Evolutionary conservation across 768 basidiomycete species (phyloP), one percentile per base, ranked within the genome.

Genomic region (Macrolepiota fuliginosa): DNA sequence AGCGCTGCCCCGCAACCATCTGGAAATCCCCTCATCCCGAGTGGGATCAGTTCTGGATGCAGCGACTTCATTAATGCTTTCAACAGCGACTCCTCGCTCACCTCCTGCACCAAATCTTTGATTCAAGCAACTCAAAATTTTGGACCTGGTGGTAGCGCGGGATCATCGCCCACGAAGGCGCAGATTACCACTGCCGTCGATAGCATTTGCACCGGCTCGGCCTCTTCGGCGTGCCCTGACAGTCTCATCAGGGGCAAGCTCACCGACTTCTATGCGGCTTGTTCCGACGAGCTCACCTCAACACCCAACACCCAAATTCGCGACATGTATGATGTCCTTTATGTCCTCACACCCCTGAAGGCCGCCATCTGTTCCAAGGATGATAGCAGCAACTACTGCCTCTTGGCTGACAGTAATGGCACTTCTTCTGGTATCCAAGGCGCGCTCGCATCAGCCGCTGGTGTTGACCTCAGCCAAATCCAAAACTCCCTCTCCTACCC

Each of bases 271-370:
- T 87, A 88, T 72, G 68, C 81, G 9, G 79, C 82, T 11, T 99
- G 96, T 80, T 61, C 76, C 0, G 61, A 69, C 19, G 96, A 98
- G 77, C 77, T 99, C 66, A 85, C 84, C 2, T 75, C 81, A 10
- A 69, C 59, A 52, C 69, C 76, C 51, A 83, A 81, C 64, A 0
- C 49, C 0, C 71, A 78, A 25, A 90, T 97, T 50, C 71, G 84
- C 71, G 67, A 73, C 27, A 74, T 83, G 1, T 99, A 98, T 76
- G 96, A 98, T 70, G 77, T 86, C 32, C 76, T 98, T 29, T 99
- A 93, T 77, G 65, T 81, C 62, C 64, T 96, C 49, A 63, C 70
- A 11, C 94, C 95, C 7, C 71, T 96, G 70, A 76, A 76, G 63
- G 65, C 71, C 5, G 88, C 94, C 27, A 70, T 92, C 32, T 98